phyloP scores from a whole-genome alignment of 768 basidiomycete species.

The Termitomyces sp. region DNA sequence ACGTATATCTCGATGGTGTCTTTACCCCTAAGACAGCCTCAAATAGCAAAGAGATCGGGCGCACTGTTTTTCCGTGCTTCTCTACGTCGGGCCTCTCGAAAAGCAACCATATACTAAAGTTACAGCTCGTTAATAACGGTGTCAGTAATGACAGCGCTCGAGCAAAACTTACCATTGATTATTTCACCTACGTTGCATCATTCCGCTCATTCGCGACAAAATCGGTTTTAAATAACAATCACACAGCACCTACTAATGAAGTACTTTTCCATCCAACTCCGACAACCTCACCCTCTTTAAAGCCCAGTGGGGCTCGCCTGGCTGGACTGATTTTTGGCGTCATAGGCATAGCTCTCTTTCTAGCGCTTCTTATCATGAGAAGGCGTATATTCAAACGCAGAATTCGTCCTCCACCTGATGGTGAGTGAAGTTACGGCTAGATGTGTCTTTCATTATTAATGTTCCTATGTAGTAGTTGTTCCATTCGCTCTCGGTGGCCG shows the following conservation, averaged over 20 bases:
- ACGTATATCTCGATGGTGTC: conserved; percentile 1
- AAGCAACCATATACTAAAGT: not conserved
- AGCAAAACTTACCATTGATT: not conserved
- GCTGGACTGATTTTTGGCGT: conserved; percentile 2
- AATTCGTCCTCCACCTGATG: conserved; percentile 1
- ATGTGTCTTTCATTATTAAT: not conserved
- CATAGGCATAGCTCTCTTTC: not conserved
- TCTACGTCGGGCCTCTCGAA: not conserved
- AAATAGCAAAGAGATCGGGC: not conserved
- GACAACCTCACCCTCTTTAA: not conserved
- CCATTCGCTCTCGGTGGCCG: not conserved
- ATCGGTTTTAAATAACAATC: not conserved
- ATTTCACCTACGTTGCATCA: not conserved
- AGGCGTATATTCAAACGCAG: not conserved
- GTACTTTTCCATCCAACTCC: not conserved
- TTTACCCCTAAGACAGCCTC: not conserved
- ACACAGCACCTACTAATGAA: not conserved
- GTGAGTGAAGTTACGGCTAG: not conserved
- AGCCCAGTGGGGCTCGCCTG: conserved; percentile 4
- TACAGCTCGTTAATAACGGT: not conserved
- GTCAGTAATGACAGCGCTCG: not conserved
- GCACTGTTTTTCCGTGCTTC: not conserved
- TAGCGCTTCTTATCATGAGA: conserved; percentile 1
- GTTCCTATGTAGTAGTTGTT: not conserved
- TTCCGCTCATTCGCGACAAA: not conserved